Evolutionary conservation across 2,329 filamentous ascomycete genomes (phyloP), one percentile per base, ranked within the genome.

Genomic region (Didymella pomorum): DNA sequence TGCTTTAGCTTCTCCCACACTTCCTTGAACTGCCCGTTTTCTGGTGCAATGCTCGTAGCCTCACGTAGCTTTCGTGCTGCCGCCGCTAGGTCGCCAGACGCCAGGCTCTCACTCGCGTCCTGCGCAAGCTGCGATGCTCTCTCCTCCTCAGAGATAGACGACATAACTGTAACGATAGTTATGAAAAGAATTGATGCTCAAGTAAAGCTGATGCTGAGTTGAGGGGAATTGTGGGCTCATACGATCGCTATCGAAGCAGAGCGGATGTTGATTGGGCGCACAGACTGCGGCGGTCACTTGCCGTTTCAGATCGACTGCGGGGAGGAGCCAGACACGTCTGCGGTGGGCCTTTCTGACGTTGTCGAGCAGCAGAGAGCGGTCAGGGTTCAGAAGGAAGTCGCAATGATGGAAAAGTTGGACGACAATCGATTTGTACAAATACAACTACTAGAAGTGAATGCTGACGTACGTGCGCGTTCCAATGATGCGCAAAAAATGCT

Each of bases 31-130:
- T 72, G 66, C 11, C 70, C 66, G 64, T 79, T 77, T 14, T 78
- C 70, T 29, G 79, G 76, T 50, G 78, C 76, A 35, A 83, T 71
- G 42, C 76, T 75, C 23, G 76, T 78, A 31, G 80, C 80, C 66
- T 82, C 78, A 44, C 78, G 74, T 54, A 82, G 67, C n/a, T 75
- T 71, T 45, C 74, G 67, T 25, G 77, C 78, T 21, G 79, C 80
- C 52, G 76, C 71, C 43, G 72, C 69, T 43, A 80, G 66, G 39
- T 79, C 71, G 49, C 73, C 72, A 10, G 66, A 58, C 39, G 67
- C 66, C 31, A 66, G 67, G 53, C 66, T 69, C 29, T 71, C 66
- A 31, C 51, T 56, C 11, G 73, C 74, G 58, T 67, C 70, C 37
- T 68, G 62, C 39, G 68, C 71, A 47, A 77, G 73, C 50, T 71